phyloP scores from a whole-genome alignment of 306 rosid species.

The Lathyrus sativus region DNA sequence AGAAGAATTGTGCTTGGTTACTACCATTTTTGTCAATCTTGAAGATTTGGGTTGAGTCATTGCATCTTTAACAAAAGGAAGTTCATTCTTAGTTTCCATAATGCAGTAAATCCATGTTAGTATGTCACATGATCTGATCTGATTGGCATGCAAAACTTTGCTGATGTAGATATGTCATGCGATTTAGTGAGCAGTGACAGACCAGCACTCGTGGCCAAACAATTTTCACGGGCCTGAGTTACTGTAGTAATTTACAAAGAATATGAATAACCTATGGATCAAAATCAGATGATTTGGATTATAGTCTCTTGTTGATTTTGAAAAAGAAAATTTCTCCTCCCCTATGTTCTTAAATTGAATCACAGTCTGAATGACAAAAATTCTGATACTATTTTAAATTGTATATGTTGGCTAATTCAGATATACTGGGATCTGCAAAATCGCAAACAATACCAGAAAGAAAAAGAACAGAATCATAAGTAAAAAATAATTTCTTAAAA shows the following conservation, averaged over 20 bases:
- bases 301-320: no score
- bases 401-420: no score
- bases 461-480: no score
- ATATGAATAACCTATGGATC: slow-evolving; percentile 15
- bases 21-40: slow-evolving; percentile 5
- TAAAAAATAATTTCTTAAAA: no score
- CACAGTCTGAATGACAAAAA: no score
- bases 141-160: background rate
- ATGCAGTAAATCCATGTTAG: slow-evolving; percentile 7
- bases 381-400: no score
- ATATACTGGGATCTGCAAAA: no score
- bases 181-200: slow-evolving; percentile 28
- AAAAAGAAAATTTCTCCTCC: no score
- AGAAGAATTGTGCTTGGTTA: background rate
- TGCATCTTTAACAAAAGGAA: background rate
- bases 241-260: background rate
- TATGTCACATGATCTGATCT: slow-evolving; percentile 11
- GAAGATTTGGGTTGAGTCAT: slow-evolving; percentile 3
- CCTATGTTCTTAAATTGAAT: no score
- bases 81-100: slow-evolving; percentile 6
- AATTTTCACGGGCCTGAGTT: slow-evolving; percentile 13
- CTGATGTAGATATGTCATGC: slow-evolving; percentile 14
- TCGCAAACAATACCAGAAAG: no score
- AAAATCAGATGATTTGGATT: background rate
- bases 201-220: slow-evolving; percentile 26